These are phyloP conservation scores for Mitragyna speciosa DNA, from an alignment of 257 asterid species.

Conservation along the genomic window DNA sequence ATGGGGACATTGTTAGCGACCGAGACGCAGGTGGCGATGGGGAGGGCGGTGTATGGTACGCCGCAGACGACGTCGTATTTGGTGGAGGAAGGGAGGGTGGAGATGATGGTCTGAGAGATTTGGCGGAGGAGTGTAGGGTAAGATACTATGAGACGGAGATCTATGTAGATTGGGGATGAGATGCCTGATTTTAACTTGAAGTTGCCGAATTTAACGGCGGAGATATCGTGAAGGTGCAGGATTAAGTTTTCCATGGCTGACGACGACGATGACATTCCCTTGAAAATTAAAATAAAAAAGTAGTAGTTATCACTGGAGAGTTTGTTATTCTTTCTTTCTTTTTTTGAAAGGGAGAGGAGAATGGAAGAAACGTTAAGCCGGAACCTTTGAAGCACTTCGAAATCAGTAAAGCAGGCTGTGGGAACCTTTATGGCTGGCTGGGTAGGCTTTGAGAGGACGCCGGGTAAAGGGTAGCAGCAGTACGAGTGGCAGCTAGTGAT, in stretches of 20 bases:
- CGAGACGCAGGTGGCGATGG: conserved; percentile 88
- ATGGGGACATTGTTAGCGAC: conserved; percentile 58
- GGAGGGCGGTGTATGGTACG: conserved; percentile 95
- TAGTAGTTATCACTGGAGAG: too few relatives aligned
- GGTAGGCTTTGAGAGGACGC: too few relatives aligned
- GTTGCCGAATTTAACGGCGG: conserved; percentile 94
- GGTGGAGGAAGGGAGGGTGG: conserved; percentile 59
- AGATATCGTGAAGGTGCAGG: conserved; percentile 79
- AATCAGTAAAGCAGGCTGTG: too few relatives aligned
- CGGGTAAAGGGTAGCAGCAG: too few relatives aligned
- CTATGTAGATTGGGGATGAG: conserved; percentile 89
- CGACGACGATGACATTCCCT: too few relatives aligned
- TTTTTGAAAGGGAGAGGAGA: too few relatives aligned
- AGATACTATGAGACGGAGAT: conserved; percentile 91
- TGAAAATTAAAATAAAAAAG: too few relatives aligned
- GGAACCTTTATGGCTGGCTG: too few relatives aligned
- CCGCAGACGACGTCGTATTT: conserved; percentile 81
- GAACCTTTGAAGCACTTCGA: too few relatives aligned
- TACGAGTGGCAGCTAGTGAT: too few relatives aligned
- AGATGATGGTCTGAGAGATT: conserved; percentile 63
- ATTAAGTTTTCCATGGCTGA: conserved; percentile 70
- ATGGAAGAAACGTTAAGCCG: too few relatives aligned
- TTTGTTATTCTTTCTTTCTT: too few relatives aligned
- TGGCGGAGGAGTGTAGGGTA: conserved; percentile 76
- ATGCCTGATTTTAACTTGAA: conserved; percentile 97